Percentiles rank a stretch among this genome's conserved stretches.
phyloP scores from a whole-genome alignment of 73 alveolate species.

The Tetrahymena malaccensis region DNA sequence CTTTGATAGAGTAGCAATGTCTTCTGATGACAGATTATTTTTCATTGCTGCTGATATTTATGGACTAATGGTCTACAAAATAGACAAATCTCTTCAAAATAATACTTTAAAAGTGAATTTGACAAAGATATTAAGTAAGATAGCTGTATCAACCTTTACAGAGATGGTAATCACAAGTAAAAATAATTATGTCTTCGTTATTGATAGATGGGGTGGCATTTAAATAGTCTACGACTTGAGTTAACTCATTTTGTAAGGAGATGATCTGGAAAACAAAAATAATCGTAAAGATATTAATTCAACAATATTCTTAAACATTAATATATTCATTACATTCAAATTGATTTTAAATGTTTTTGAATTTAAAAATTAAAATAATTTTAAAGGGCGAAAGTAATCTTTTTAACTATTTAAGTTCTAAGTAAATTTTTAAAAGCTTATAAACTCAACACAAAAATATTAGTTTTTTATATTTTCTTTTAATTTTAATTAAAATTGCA shows the following conservation, averaged over 20 bases:
- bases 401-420: too few relatives aligned
- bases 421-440: too few relatives aligned
- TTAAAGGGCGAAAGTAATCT: too few relatives aligned
- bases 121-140: neutral
- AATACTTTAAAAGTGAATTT: neutral
- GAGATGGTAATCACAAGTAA: neutral
- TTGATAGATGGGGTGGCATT: neutral
- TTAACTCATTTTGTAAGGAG: neutral
- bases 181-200: neutral
- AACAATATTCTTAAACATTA: too few relatives aligned
- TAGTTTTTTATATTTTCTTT: too few relatives aligned
- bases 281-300: neutral
- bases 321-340: too few relatives aligned
- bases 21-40: neutral
- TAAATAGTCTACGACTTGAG: neutral
- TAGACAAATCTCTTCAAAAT: neutral
- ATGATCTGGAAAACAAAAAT: neutral
- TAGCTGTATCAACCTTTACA: neutral
- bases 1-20: neutral
- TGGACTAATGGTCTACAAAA: neutral
- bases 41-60: neutral
- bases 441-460: too few relatives aligned
- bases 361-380: too few relatives aligned
- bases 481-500: too few relatives aligned
- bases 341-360: too few relatives aligned